These are phyloP conservation scores for Lignosus rhinocerotis DNA, from an alignment of 1,284 basidiomycete genomes.

Conservation along the genomic window DNA sequence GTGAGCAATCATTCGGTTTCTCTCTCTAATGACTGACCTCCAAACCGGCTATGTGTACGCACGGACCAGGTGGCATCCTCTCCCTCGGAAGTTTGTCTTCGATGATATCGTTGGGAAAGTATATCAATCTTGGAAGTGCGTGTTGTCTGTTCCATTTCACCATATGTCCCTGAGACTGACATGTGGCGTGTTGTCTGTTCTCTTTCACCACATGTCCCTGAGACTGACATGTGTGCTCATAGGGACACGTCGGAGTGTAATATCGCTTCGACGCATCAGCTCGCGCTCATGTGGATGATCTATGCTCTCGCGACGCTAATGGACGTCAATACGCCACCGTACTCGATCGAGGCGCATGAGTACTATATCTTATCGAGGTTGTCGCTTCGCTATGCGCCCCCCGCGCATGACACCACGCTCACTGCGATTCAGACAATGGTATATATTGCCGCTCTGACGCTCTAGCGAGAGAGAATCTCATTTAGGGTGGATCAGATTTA, in stretches of 20 bases:
- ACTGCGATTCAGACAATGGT: conserved; percentile 55
- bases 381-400: conserved; percentile 47
- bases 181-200: not conserved
- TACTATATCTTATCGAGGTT: conserved; percentile 58
- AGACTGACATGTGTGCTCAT: not conserved
- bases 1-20: conserved; percentile 34
- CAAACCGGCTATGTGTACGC: not conserved
- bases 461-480: not conserved
- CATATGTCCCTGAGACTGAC: not conserved
- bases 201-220: not conserved
- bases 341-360: conserved; percentile 53
- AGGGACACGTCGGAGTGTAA: conserved; percentile 11
- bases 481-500: conserved; percentile 45
- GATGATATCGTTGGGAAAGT: conserved; percentile 49
- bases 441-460: conserved; percentile 20
- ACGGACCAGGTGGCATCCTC: conserved; percentile 27
- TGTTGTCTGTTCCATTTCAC: not conserved
- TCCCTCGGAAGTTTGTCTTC: conserved; percentile 40
- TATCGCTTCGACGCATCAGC: conserved; percentile 39
- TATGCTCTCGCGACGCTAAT: conserved; percentile 44
- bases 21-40: too few relatives aligned
- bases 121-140: conserved; percentile 44
- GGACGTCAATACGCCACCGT: conserved; percentile 44
- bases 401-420: conserved; percentile 49
- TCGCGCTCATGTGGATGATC: conserved; percentile 57